Base-by-base conservation (phyloP, 2,329 filamentous ascomycete genomes). In the Stemphylium lycopersici region DNA sequence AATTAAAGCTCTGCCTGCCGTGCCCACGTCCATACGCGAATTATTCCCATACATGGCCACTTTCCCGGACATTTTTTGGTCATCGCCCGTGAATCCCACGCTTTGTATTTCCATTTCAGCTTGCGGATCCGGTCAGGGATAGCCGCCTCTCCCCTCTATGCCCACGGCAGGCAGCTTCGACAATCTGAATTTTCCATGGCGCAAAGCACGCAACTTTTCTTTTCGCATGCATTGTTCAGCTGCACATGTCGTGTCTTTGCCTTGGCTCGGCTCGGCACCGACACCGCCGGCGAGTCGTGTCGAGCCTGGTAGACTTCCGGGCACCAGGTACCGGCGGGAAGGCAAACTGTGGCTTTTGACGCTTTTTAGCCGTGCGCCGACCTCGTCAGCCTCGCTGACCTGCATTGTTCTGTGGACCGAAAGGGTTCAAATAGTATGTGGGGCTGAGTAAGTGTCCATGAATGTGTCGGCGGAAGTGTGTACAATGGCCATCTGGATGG, bases 1-100 rank as follows among this genome's bases (percentile, higher is more conserved):
- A 60, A 58, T 62, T 52, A 62, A 56, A 52, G 48, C 52, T 12
- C 39, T 40, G 36, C 48, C 46, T 54, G 53, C 59, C 59, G 48
- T 43, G 22, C 22, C 41, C 44, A 45, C 40, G 52, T 31, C 48
- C 36, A 54, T 43, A 36, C 46, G 53, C 56, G 29, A 42, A 48
- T 40, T 33, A 51, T 55, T 56, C 48, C 37, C 22, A 38, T 31
- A 33, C 47, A 40, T 15, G 45, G 44, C 33, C 26, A 22, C 11
- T n/a, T 39, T 26, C 43, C 32, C 15, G 34, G 10, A 22, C 5
- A 38, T 29, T 34, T 24, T 24, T 47, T 24, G 39, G 41, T 45
- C 24, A 40, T 34, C 40, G 32, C 16, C 51, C 56, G 52, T 40
- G 32, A 47, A 46, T 55, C 48, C 42, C 38, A 50, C 47, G 36